Percentiles rank a stretch among this genome's conserved stretches.
Evolutionary conservation across 495 filamentous ascomycete species (phyloP).

Genomic region (Penicillium crystallinum): DNA sequence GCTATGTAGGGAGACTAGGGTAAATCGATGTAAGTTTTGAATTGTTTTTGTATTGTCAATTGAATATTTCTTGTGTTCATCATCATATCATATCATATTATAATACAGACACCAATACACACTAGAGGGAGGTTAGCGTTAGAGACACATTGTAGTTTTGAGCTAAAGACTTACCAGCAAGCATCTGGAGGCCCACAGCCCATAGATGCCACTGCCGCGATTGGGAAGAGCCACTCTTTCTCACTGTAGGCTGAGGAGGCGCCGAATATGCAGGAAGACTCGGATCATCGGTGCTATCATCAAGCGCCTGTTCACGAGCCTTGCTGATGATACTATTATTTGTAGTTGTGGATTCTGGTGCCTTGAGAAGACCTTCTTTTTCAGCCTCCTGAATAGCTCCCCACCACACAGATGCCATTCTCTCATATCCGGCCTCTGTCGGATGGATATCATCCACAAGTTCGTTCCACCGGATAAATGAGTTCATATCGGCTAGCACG

Average conservation of each 20-base stretch:
- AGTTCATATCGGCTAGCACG: constrained; percentile 46
- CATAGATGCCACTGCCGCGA: not conserved
- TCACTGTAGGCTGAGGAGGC: not conserved
- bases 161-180: not conserved
- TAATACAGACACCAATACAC: not conserved
- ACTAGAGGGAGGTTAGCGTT: not conserved
- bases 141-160: too few relatives aligned
- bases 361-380: constrained; percentile 14
- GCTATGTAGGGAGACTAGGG: not conserved
- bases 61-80: not conserved
- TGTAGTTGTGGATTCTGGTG: not conserved
- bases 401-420: constrained; percentile 52
- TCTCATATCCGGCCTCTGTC: constrained; percentile 42
- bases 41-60: not conserved
- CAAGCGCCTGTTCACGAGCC: not conserved
- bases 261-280: not conserved
- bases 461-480: constrained; percentile 28
- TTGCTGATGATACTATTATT: not conserved
- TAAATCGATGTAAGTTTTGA: not conserved
- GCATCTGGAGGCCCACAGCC: not conserved
- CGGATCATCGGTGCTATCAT: not conserved
- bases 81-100: not conserved
- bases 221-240: not conserved
- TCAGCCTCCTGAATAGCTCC: constrained; percentile 31
- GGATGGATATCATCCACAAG: constrained; percentile 48